Conservation (phyloP, 2,329 filamentous ascomycete species). For the Cyanodermella asteris region DNA sequence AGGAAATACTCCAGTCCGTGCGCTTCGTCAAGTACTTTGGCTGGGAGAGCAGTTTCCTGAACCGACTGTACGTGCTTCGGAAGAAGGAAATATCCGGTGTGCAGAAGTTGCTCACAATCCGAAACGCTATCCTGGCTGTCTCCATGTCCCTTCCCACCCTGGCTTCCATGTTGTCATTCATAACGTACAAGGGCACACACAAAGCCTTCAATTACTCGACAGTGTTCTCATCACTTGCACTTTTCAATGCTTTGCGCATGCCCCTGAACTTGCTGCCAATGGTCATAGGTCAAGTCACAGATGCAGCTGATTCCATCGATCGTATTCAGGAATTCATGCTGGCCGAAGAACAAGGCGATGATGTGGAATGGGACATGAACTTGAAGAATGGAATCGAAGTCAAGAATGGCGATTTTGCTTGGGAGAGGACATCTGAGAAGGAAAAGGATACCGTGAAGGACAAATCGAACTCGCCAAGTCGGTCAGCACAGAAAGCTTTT, state of each 20-base stretch:
- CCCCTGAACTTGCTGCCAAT: conserved; percentile 76
- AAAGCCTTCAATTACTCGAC: conserved; percentile 50
- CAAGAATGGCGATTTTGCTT: conserved; percentile 57
- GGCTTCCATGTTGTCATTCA: conserved; percentile 85
- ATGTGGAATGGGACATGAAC: conserved; percentile 33
- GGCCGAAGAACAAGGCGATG: conserved; percentile 64
- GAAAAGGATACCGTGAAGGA: too few relatives aligned
- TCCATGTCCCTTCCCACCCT: conserved; percentile 76
- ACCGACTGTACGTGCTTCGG: conserved; percentile 52
- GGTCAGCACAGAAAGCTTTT: conserved; percentile 16
- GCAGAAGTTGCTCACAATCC: conserved; percentile 58
- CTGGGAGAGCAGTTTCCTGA: conserved; percentile 76
- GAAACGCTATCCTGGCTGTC: conserved; percentile 66
- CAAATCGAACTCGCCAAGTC: conserved; percentile 19
- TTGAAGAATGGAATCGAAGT: conserved; percentile 43
- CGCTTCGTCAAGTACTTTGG: conserved; percentile 94
- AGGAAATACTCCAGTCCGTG: conserved; percentile 78
- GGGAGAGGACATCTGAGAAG: conserved; percentile 37
- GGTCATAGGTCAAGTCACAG: conserved; percentile 71
- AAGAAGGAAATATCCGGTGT: conserved; percentile 61
- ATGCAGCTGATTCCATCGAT: conserved; percentile 65
- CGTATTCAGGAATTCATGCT: conserved; percentile 76
- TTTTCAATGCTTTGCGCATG: conserved; percentile 81
- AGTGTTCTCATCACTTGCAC: conserved; percentile 77
- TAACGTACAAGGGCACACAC: conserved; percentile 46